Base-by-base conservation (phyloP, 2,329 filamentous ascomycete genomes). In the Bipolaris sorokiniana region DNA sequence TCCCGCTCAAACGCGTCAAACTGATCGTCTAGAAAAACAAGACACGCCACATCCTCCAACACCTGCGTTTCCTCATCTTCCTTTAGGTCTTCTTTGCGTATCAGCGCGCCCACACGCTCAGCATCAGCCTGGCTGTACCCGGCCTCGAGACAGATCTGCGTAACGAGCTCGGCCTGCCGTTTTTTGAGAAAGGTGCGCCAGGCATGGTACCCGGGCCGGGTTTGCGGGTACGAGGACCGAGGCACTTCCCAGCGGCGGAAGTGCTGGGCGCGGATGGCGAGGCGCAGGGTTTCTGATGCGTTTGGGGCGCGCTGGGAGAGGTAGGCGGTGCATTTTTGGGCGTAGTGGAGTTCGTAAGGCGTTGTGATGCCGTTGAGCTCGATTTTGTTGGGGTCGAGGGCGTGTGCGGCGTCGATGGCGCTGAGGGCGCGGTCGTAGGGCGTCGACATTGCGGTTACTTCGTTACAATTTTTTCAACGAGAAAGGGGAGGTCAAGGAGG, bases 21-120 rank as follows among this genome's bases (percentile, higher is more conserved):
- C 72, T 95, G 90, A 72, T 94, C 91, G 72, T 95, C 91, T 63
- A 96, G 78, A 73, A 96, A 96, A 26, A 96, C 91, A 53, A 96
- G 78, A 72, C 91, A 96, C 3, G 92, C 92, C 44, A 92, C 90
- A 77, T 96, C 92, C 79, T 96, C 92, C 60, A 96, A 81, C 6
- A 86, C 82, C 80, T 94, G 90, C 52, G 88, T 87, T 74, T 92
- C 89, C 58, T 82, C 80, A 56, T 87, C 84, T 51, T 79, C 78
- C 70, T 82, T 83, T 65, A 96, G 77, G 53, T 87, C 86, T 73
- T 95, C 90, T 77, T 96, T 96, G 59, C 90, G 82, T 51, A 96
- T 88, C 75, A 95, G 77, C n/a, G 83, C 82, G 2, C 84, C 89
- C 1, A 94, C 85, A 33, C 87, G 80, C 54, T 81, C 81, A 6